Base-by-base conservation (phyloP, 2,329 filamentous ascomycete species). In the Diaporthe nobilis region DNA sequence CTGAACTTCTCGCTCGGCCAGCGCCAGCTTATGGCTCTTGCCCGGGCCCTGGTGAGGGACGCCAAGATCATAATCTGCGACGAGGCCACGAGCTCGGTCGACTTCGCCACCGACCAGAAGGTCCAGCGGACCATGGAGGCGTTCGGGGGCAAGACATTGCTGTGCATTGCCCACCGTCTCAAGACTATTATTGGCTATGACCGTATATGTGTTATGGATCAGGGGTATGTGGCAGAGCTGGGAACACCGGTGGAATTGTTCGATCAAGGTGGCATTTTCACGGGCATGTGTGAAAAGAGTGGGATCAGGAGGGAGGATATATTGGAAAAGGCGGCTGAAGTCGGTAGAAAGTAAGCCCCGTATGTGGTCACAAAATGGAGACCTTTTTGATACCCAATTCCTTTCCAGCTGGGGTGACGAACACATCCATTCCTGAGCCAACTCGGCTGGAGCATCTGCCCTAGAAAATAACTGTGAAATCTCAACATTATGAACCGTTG, bases 41-140 rank as follows among this genome's bases (percentile, higher is more conserved):
- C 96, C 0, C 92, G 97, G 1, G 97, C 97, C 0, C 90, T 99
- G 3, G 96, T 98, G 6, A 92, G 96, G 53, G 92, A 93, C 58
- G 94, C 93, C 0, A 94, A 94, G 80, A 98, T 98, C 84, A 98
- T 98, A 80, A 93, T 99, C 63, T 98, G 96, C 84, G 97, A 99
- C 86, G 97, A 99, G 84, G 97, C 97, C 0, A 99, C 97, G 0
- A 95, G 93, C 1, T 94, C 92, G 0, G 96, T 98, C 9, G 96
- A 98, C 84, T 97, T 98, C 88, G 96, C 98, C 82, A 98, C 96
- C 2, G 97, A 99, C 82, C 93, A 95, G 84, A 97, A 97, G 89
- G 98, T 98, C 82, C 96, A 98, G 84, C 87, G 88, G 73, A 98
- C 96, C 4, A 98, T 98, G 84, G 93, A 94, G 0, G 96, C 93